These are phyloP conservation scores for Starmera stellimalicola DNA, from an alignment of 1,139 yeast genomes.

Conservation along the genomic window DNA sequence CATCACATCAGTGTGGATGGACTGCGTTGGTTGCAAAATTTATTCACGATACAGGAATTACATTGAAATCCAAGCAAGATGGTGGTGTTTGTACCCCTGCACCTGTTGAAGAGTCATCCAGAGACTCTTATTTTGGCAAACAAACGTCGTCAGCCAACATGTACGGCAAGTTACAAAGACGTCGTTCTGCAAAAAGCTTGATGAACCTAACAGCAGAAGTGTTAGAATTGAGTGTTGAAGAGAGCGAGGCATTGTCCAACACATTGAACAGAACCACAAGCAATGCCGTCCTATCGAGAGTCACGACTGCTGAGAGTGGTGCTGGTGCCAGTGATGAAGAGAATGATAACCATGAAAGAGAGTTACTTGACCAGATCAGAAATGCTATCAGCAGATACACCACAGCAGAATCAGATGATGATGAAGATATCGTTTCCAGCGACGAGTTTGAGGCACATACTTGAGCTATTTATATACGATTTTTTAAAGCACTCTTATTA, in stretches of 20 bases:
- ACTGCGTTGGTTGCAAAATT: constrained; percentile 89
- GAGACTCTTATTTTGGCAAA: constrained; percentile 17
- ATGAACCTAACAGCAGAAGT: constrained; percentile 58
- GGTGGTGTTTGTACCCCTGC: constrained; percentile 9
- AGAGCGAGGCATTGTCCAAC: constrained; percentile 21
- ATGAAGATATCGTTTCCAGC: constrained; percentile 26
- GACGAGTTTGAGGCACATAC: constrained; percentile 50
- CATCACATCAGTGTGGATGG: constrained; percentile 97
- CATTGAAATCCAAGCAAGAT: constrained; percentile 38
- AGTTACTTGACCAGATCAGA: constrained; percentile 41
- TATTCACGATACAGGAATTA: constrained; percentile 84
- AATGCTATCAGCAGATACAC: constrained; percentile 40
- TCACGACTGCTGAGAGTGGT: constrained; percentile 18
- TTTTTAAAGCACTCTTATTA: background rate
- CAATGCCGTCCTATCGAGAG: constrained; percentile 24
- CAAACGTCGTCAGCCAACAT: constrained; percentile 7
- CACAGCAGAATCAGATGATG: constrained; percentile 30
- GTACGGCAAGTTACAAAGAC: constrained; percentile 48
- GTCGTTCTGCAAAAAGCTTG: constrained; percentile 64
- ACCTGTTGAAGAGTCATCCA: background rate
- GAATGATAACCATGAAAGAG: constrained; percentile 25
- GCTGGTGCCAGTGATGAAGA: constrained; percentile 23
- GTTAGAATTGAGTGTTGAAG: constrained; percentile 59
- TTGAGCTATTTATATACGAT: background rate
- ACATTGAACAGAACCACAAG: constrained; percentile 12